Percentiles rank a stretch among this genome's conserved stretches.
Evolutionary conservation across 768 basidiomycete genomes (phyloP).

Genomic region (Trametes gibbosa): DNA sequence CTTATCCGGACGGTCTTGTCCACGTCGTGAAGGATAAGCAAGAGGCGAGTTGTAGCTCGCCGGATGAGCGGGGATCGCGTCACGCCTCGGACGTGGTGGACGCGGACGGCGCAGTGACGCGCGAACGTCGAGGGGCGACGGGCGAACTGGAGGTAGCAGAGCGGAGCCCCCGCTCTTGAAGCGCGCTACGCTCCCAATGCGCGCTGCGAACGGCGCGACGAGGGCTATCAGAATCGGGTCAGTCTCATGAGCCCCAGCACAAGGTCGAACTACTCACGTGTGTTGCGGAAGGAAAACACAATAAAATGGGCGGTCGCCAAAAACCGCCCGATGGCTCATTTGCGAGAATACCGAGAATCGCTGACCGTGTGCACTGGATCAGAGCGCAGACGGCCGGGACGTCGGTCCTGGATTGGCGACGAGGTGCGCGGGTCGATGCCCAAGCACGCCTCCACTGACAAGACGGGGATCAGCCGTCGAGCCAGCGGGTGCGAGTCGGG

Average conservation of each 20-base stretch:
- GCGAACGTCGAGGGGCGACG: too few species aligned
- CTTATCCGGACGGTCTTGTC: background rate
- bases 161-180: too few species aligned
- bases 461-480: background rate
- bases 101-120: background rate
- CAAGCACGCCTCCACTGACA: background rate
- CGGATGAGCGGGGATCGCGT: background rate
- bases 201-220: too few species aligned
- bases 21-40: background rate
- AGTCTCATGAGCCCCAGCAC: too few species aligned
- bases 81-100: background rate
- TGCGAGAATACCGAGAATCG: background rate
- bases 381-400: background rate
- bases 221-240: too few species aligned
- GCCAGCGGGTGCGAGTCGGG: background rate
- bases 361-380: background rate
- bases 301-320: background rate
- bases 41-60: background rate
- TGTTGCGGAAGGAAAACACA: too few species aligned
- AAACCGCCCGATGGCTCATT: background rate
- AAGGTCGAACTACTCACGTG: too few species aligned
- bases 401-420: background rate
- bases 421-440: background rate
- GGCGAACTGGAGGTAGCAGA: too few species aligned
- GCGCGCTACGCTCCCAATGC: too few species aligned